These are phyloP conservation scores for Neopestalotiopsis sp. DNA, from an alignment of 2,329 filamentous ascomycete genomes.

Conservation along the genomic window DNA sequence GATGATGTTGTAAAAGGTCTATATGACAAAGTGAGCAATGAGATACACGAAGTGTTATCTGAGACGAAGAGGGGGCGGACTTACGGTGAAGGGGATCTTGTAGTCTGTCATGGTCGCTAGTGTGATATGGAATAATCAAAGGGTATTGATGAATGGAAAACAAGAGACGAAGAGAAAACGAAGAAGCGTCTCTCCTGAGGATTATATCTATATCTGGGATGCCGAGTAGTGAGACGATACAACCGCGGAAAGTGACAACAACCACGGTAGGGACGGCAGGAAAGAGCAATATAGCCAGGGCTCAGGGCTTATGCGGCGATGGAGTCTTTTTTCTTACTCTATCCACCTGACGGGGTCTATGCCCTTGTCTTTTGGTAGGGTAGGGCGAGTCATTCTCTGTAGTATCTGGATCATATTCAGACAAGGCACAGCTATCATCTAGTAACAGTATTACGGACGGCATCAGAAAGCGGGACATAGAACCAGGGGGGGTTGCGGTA, in stretches of 20 bases:
- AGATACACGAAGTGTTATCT: not conserved
- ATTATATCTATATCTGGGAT: not conserved
- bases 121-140: not conserved
- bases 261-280: not conserved
- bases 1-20: constrained; percentile 14
- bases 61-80: not conserved
- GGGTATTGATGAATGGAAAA: not conserved
- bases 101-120: not conserved
- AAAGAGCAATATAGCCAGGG: not conserved
- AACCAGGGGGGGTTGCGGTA: too few species aligned
- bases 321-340: not conserved
- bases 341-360: not conserved
- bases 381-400: not conserved
- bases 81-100: not conserved
- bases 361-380: not conserved
- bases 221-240: not conserved
- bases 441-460: too few species aligned
- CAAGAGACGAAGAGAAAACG: not conserved
- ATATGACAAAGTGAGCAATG: not conserved
- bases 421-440: not conserved
- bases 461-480: too few species aligned
- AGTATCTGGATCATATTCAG: not conserved
- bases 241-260: not conserved
- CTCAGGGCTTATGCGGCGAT: not conserved
- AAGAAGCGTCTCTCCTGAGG: not conserved